Evolutionary conservation across 2,329 filamentous ascomycete species (phyloP).

Genomic region (Nothophoma quercina): DNA sequence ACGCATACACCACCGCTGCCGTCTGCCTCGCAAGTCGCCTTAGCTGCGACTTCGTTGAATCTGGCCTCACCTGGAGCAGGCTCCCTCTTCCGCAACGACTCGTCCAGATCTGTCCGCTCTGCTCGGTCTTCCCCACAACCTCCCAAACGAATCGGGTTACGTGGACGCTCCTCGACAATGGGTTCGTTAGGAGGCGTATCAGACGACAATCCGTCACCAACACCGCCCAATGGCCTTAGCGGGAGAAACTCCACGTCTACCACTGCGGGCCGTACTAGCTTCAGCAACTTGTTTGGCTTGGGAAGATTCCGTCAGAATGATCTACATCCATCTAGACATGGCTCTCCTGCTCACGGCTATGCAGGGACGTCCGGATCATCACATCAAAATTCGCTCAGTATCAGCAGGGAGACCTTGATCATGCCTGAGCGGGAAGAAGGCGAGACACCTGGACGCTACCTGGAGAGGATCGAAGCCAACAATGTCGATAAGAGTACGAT

Average conservation of each 20-base stretch:
- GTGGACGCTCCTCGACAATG: constrained; percentile 87
- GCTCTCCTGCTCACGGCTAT: constrained; percentile 65
- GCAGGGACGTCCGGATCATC: constrained; percentile 75
- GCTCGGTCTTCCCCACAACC: constrained; percentile 61
- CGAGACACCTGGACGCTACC: constrained; percentile 88
- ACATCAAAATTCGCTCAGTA: constrained; percentile 83
- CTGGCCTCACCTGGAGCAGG: constrained; percentile 54
- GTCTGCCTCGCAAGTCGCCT: constrained; percentile 61
- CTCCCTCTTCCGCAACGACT: constrained; percentile 66
- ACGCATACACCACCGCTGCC: constrained; percentile 50
- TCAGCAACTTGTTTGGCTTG: constrained; percentile 85
- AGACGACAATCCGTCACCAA: constrained; percentile 72
- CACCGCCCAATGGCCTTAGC: constrained; percentile 53
- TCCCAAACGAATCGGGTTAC: constrained; percentile 65
- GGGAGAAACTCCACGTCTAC: constrained; percentile 82
- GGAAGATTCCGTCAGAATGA: constrained; percentile 82
- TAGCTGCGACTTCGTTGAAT: constrained; percentile 57
- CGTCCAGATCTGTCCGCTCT: constrained; percentile 72
- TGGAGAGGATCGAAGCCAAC: constrained; percentile 81
- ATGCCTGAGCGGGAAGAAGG: constrained; percentile 84
- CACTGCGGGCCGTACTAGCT: constrained; percentile 85
- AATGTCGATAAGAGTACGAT: constrained; percentile 81
- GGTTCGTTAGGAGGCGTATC: constrained; percentile 80
- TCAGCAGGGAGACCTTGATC: constrained; percentile 72
- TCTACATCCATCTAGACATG: constrained; percentile 65